Evolutionary conservation across 331 rosid species (phyloP).

Genomic region (Phaseolus coccineus): DNA sequence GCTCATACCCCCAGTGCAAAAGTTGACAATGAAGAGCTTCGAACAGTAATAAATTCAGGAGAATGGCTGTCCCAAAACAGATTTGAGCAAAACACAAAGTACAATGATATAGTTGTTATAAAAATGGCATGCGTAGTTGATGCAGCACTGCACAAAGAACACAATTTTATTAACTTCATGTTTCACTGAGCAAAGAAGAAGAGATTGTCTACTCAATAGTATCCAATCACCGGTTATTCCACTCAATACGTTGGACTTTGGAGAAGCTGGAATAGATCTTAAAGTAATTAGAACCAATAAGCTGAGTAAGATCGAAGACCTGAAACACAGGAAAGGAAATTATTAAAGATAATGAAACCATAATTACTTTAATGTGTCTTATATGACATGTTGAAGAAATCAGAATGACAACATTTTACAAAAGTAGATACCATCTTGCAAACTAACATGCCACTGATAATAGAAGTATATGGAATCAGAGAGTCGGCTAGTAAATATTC

Average conservation of each 20-base stretch:
- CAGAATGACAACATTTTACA: slow-evolving; percentile 32
- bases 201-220: slow-evolving; percentile 16
- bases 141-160: slow-evolving; percentile 64
- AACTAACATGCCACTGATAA: slow-evolving; percentile 66
- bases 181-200: slow-evolving; percentile 13
- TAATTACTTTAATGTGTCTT: slow-evolving; percentile 3
- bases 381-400: slow-evolving; percentile 21
- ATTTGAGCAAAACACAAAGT: slow-evolving; percentile 79
- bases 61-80: slow-evolving; percentile 65
- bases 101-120: slow-evolving; percentile 71
- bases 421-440: slow-evolving; percentile 74
- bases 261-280: slow-evolving; percentile 80
- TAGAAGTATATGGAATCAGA: slow-evolving; percentile 63
- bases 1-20: slow-evolving; percentile 77
- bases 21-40: slow-evolving; percentile 66
- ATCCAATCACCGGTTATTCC: slow-evolving; percentile 79
- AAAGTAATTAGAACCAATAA: slow-evolving; percentile 62
- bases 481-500: slow-evolving; percentile 64
- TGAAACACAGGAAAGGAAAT: slow-evolving; percentile 40
- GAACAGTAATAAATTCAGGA: slow-evolving; percentile 55
- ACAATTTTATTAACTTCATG: slow-evolving; percentile 25
- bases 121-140: slow-evolving; percentile 87
- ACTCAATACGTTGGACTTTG: slow-evolving; percentile 70
- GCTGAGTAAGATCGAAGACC: slow-evolving; percentile 73
- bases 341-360: neutral